Percentiles rank a stretch among this genome's conserved stretches.
phyloP scores from a whole-genome alignment of 345 rosid species.

The Populus alba region DNA sequence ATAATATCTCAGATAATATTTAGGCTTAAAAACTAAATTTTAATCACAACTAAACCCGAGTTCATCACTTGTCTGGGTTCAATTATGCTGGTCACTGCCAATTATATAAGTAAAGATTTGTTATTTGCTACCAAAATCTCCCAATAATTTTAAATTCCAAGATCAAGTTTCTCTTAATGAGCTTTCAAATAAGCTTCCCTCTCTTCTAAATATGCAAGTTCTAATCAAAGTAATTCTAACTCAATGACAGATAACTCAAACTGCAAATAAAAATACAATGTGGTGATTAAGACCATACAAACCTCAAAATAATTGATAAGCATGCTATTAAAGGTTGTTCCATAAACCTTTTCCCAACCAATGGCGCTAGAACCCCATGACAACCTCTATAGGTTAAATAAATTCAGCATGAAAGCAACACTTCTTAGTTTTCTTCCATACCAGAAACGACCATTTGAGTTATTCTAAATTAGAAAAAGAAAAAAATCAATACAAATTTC shows the following conservation, averaged over 20 bases:
- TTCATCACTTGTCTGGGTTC: background rate
- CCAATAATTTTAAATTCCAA: conserved; percentile 1
- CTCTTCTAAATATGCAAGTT: conserved; percentile 79
- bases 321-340: conserved; percentile 6
- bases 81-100: background rate
- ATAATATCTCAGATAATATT: background rate
- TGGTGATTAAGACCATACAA: conserved; percentile 8
- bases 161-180: conserved; percentile 50
- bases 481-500: conserved; percentile 24
- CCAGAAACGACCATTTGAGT: conserved; percentile 44
- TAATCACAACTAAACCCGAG: background rate
- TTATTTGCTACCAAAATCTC: background rate
- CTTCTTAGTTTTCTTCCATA: conserved; percentile 45
- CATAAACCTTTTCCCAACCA: conserved; percentile 72
- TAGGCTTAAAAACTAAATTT: background rate
- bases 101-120: background rate
- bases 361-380: conserved; percentile 62
- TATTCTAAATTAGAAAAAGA: conserved; percentile 51
- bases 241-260: conserved; percentile 67
- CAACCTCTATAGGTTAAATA: conserved; percentile 64
- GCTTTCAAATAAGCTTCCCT: conserved; percentile 86
- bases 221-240: conserved; percentile 72
- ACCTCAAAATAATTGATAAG: conserved; percentile 7
- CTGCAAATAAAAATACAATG: conserved; percentile 31
- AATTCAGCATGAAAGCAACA: conserved; percentile 67